phyloP scores from a whole-genome alignment of 2,329 filamentous ascomycete genomes.

The Hymenoscyphus albidus region DNA sequence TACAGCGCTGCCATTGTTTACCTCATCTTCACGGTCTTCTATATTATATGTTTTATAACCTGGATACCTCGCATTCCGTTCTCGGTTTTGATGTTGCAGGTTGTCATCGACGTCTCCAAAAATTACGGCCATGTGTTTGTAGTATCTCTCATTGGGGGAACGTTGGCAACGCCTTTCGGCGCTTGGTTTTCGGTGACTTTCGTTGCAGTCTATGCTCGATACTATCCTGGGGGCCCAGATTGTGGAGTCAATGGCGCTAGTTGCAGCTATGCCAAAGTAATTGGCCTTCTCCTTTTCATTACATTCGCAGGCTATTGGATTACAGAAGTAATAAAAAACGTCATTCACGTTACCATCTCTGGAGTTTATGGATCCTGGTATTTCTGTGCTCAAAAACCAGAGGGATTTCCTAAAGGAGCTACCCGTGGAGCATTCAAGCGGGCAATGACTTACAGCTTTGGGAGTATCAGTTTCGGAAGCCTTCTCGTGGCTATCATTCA shows the following conservation, averaged over 20 bases:
- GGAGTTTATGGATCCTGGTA: constrained; percentile 95
- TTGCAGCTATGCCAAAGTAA: constrained; percentile 74
- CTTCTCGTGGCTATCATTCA: constrained; percentile 85
- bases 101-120: constrained; percentile 79
- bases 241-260: constrained; percentile 40
- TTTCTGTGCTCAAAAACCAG: constrained; percentile 61
- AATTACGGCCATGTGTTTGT: constrained; percentile 81
- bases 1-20: constrained; percentile 84
- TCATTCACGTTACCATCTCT: constrained; percentile 80
- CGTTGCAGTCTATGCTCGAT: constrained; percentile 81
- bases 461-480: constrained; percentile 83
- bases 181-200: constrained; percentile 86
- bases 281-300: constrained; percentile 78
- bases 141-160: constrained; percentile 77
- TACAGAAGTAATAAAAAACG: constrained; percentile 90
- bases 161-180: constrained; percentile 70
- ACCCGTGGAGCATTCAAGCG: constrained; percentile 81
- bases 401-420: constrained; percentile 68
- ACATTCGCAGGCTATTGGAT: constrained; percentile 95
- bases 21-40: constrained; percentile 75
- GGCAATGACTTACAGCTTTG: constrained; percentile 85
- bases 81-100: constrained; percentile 83
- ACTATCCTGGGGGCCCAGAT: constrained; percentile 56
- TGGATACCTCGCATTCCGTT: constrained; percentile 93
- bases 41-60: constrained; percentile 76